These are phyloP conservation scores for Wickerhamiella azyma DNA, from an alignment of 805 yeast genomes.

Conservation along the genomic window DNA sequence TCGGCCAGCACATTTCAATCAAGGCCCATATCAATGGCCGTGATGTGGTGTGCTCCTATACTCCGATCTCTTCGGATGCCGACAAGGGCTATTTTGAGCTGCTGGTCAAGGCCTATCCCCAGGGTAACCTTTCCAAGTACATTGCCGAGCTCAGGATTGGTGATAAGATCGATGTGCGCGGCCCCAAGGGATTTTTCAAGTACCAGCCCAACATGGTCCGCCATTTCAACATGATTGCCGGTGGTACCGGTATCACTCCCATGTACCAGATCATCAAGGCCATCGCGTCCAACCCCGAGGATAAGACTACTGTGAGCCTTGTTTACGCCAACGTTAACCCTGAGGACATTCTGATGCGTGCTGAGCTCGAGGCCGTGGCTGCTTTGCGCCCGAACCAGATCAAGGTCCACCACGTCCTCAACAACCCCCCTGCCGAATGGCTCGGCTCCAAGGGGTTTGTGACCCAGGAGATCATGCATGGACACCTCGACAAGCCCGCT, in stretches of 20 bases:
- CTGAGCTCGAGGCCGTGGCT: slow-evolving; percentile 61
- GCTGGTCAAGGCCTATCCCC: slow-evolving; percentile 68
- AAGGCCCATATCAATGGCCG: slow-evolving; percentile 64
- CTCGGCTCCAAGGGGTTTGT: slow-evolving; percentile 66
- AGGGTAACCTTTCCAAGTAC: slow-evolving; percentile 69
- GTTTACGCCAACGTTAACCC: slow-evolving; percentile 71
- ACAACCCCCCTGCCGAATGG: slow-evolving; percentile 62
- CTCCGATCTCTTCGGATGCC: slow-evolving; percentile 65
- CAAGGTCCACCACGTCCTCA: slow-evolving; percentile 58
- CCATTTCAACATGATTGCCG: slow-evolving; percentile 80
- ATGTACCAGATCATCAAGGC: slow-evolving; percentile 76
- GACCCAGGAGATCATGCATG: slow-evolving; percentile 55
- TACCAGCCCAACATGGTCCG: slow-evolving; percentile 68
- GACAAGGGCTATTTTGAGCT: slow-evolving; percentile 73
- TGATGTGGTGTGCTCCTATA: slow-evolving; percentile 73
- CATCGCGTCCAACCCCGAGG: slow-evolving; percentile 60
- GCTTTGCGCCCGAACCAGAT: slow-evolving; percentile 31
- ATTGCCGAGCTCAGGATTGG: slow-evolving; percentile 65
- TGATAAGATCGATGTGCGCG: slow-evolving; percentile 48
- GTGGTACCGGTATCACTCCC: slow-evolving; percentile 94
- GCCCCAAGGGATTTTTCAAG: slow-evolving; percentile 83
- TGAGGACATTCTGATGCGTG: slow-evolving; percentile 65
- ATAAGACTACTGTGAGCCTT: slow-evolving; percentile 59
- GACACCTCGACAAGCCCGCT: slow-evolving; percentile 47
- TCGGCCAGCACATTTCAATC: slow-evolving; percentile 86